phyloP scores from a whole-genome alignment of 345 rosid species.

The Hirschfeldia incana region DNA sequence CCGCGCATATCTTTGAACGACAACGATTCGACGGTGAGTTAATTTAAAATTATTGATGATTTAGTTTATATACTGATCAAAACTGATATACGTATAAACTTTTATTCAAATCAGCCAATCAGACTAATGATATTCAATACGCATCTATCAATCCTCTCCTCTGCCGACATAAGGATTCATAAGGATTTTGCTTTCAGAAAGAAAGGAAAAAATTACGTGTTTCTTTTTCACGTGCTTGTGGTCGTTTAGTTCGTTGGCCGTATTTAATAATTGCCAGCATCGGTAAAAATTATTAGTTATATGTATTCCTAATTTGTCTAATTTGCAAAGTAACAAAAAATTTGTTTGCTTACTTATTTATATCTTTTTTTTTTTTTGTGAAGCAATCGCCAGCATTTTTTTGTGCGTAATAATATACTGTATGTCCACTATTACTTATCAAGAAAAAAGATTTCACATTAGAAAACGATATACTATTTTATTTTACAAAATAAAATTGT shows the following conservation, averaged over 20 bases:
- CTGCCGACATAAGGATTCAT: slow-evolving; percentile 33
- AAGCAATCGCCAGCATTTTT: neutral
- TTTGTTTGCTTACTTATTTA: neutral
- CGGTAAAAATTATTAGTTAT: neutral
- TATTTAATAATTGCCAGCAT: slow-evolving; percentile 12
- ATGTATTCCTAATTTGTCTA: neutral
- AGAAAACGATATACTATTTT: neutral
- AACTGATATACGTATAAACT: neutral
- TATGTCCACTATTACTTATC: neutral
- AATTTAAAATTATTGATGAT: neutral
- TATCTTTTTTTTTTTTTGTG: too few species aligned
- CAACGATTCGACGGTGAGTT: slow-evolving; percentile 20
- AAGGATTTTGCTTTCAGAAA: slow-evolving; percentile 6
- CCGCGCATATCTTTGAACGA: slow-evolving; percentile 32
- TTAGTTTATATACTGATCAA: slow-evolving; percentile 5
- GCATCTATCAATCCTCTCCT: slow-evolving; percentile 2
- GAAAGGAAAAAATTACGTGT: neutral
- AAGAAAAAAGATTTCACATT: neutral
- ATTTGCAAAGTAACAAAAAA: neutral
- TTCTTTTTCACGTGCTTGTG: neutral
- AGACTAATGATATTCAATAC: slow-evolving; percentile 9
- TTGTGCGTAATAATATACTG: too few species aligned
- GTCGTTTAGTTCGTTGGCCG: slow-evolving; percentile 35
- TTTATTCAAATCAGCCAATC: slow-evolving; percentile 2
- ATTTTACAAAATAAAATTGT: too few species aligned